These are phyloP conservation scores for Turnera subulata DNA, from an alignment of 345 rosid species.

Conservation along the genomic window DNA sequence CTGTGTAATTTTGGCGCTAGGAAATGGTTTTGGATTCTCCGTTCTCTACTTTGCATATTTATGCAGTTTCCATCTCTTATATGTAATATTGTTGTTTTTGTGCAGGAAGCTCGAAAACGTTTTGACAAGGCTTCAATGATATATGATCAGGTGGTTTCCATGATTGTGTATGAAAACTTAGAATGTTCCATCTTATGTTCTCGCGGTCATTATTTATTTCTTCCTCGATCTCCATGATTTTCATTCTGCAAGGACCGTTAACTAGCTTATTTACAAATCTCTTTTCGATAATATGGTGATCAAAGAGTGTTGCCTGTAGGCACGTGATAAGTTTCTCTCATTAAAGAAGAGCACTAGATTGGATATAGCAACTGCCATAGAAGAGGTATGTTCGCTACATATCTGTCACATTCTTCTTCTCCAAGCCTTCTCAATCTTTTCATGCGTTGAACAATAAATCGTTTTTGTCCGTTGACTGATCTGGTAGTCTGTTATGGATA, in stretches of 20 bases:
- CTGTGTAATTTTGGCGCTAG: too few relatives aligned
- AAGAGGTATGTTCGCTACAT: slow-evolving; percentile 55
- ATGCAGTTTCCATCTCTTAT: slow-evolving; percentile 3
- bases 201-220: too few relatives aligned
- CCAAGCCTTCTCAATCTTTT: slow-evolving; percentile 6
- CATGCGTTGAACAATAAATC: too few relatives aligned
- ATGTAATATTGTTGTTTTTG: slow-evolving; percentile 6
- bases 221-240: too few relatives aligned
- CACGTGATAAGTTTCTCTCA: slow-evolving; percentile 77
- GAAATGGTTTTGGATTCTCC: too few relatives aligned
- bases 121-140: slow-evolving; percentile 68
- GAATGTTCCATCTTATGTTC: too few relatives aligned
- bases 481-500: slow-evolving; percentile 20
- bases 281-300: neutral
- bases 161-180: too few relatives aligned
- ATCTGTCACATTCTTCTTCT: too few relatives aligned
- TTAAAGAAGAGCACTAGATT: slow-evolving; percentile 66
- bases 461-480: slow-evolving; percentile 11
- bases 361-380: slow-evolving; percentile 57
- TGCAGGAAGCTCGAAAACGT: slow-evolving; percentile 73
- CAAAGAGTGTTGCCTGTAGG: slow-evolving; percentile 30
- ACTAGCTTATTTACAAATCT: neutral
- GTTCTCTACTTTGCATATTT: slow-evolving; percentile 3
- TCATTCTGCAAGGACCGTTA: too few relatives aligned
- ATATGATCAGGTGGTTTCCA: slow-evolving; percentile 73